phyloP scores from a whole-genome alignment of 2,329 filamentous ascomycete species.

The Pseudofabraea citricarpa region DNA sequence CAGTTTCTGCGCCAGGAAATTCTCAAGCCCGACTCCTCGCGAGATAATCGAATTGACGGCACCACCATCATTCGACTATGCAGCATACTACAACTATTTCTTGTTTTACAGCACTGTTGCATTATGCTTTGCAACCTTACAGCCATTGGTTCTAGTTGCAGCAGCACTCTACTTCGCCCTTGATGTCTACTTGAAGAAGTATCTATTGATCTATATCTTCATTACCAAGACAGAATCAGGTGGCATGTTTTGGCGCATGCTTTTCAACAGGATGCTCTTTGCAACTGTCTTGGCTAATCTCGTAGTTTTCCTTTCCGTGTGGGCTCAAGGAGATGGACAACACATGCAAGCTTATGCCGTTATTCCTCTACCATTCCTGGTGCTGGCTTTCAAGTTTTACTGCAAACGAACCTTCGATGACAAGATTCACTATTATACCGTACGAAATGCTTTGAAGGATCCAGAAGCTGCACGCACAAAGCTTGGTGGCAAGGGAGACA shows the following conservation, averaged over 20 bases:
- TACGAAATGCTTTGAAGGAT: constrained; percentile 49
- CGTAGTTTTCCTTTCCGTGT: constrained; percentile 72
- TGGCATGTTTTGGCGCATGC: constrained; percentile 83
- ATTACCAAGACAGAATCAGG: constrained; percentile 96
- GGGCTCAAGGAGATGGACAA: constrained; percentile 59
- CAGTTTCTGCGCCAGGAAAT: constrained; percentile 79
- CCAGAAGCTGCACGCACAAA: constrained; percentile 38
- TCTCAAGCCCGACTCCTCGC: constrained; percentile 81
- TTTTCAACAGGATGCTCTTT: constrained; percentile 92
- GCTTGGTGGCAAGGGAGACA: constrained; percentile 57
- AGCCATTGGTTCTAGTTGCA: constrained; percentile 81
- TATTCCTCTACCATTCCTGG: constrained; percentile 70
- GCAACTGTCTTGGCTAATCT: constrained; percentile 73
- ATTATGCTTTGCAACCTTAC: constrained; percentile 76
- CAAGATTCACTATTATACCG: constrained; percentile 76
- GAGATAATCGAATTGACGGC: constrained; percentile 91
- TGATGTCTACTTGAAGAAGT: constrained; percentile 91
- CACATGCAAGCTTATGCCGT: constrained; percentile 61
- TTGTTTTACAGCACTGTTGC: constrained; percentile 90
- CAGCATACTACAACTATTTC: constrained; percentile 97
- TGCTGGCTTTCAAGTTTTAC: constrained; percentile 82
- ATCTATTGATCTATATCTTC: constrained; percentile 89
- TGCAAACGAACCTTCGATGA: constrained; percentile 73
- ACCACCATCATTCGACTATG: constrained; percentile 89
- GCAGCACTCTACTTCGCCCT: constrained; percentile 85